These are phyloP conservation scores for Calonectria fujianensis DNA, from an alignment of 2,329 filamentous ascomycete species.

Conservation along the genomic window DNA sequence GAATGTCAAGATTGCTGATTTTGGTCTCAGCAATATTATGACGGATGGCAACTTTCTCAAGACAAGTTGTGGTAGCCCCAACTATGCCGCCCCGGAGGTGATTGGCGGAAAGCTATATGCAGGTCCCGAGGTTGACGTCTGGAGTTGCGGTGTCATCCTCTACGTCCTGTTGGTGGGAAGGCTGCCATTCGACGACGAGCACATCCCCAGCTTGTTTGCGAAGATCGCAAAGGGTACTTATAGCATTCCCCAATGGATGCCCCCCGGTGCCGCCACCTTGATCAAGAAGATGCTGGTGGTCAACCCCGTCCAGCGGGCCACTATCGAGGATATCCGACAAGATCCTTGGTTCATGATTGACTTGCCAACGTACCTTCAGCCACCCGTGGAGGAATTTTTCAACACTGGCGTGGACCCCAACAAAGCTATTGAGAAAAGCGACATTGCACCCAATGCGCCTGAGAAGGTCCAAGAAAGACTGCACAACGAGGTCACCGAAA, in stretches of 20 bases:
- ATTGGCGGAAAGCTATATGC: conserved; percentile 98
- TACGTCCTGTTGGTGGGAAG: conserved; percentile 88
- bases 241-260: conserved; percentile 93
- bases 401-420: conserved; percentile 96
- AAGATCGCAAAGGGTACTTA: conserved; percentile 98
- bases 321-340: conserved; percentile 92
- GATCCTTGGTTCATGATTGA: conserved; percentile 96
- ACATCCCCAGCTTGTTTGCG: conserved; percentile 97
- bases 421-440: conserved; percentile 89
- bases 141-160: conserved; percentile 95
- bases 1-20: conserved; percentile 99
- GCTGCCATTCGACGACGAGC: conserved; percentile 97
- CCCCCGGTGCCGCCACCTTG: conserved; percentile 84
- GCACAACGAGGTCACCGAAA: conserved; percentile 93
- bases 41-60: conserved; percentile 99
- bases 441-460: conserved; percentile 86
- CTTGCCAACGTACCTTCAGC: conserved; percentile 89
- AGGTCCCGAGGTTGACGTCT: conserved; percentile 97
- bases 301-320: conserved; percentile 94
- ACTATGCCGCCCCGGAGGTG: conserved; percentile 98
- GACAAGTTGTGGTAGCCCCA: conserved; percentile 97
- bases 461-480: conserved; percentile 89
- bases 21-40: conserved; percentile 99
- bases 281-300: conserved; percentile 97
- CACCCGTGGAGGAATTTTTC: conserved; percentile 92